Evolutionary conservation across 768 basidiomycete genomes (phyloP), one percentile per base, ranked within the genome.

Genomic region (Podaxis carcinomalis): DNA sequence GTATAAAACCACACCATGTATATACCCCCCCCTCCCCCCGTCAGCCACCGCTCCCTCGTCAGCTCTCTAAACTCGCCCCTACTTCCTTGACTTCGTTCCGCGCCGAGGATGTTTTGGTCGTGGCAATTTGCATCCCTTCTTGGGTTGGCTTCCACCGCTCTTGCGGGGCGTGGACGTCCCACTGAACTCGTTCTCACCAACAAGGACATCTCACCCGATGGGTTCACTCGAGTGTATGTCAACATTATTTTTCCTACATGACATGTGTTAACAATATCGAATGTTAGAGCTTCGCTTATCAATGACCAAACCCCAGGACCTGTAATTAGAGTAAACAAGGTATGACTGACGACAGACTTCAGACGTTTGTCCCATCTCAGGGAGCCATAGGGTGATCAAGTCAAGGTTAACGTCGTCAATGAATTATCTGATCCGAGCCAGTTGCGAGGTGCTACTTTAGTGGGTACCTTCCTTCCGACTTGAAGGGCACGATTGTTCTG

Each of bases 181-280:
- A 64, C 70, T 13, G 69, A 75, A 23, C 64, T 84, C 7, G 67
- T 72, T 50, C 71, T 84, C 51, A 66, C 70, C 7, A 83, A 83
- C 68, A 71, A 70, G 53, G 59, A 69, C 11, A 78, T 85, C 56
- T 64, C 78, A 13, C 84, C 84, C 0, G 84, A 85, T 68, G 83
- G 83, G 21, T 83, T 77, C 59, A 59, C 56, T 64, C 69, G 81
- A 11, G 56, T 60, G 62, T 66, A 23, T 36, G 56, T 23, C 42
- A 19, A 9, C 32, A 9, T n/a, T n/a, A 1, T 44, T 44, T 7
- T 44, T 44, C n/a, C n/a, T 6, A 6, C 6, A 19, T 21, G 10
- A 16, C 39, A 19, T 2, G 9, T 19, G n/a, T 14, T 44, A 6
- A 44, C 42, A 44, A 19, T 19, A 19, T 6, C 1, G 2, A 5